Percentiles rank a stretch among this genome's conserved stretches.
Evolutionary conservation across 2,329 filamentous ascomycete species (phyloP).

Genomic region (Hysterium pulicare): DNA sequence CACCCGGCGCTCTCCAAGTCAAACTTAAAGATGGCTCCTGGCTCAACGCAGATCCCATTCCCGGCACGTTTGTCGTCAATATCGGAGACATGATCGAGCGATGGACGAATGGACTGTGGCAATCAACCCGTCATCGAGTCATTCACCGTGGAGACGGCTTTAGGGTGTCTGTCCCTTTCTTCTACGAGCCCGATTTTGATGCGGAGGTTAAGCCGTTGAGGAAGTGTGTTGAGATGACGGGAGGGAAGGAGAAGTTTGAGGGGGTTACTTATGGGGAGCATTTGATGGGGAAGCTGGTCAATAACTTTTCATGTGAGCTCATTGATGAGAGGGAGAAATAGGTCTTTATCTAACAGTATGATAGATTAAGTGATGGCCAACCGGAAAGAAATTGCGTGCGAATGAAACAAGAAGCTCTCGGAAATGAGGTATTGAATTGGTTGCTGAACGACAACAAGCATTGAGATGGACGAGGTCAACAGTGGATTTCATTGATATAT

Average conservation of each 20-base stretch:
- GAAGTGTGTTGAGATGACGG: slow-evolving; percentile 35
- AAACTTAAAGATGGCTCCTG: slow-evolving; percentile 41
- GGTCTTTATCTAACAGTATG: neutral
- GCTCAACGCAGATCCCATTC: slow-evolving; percentile 44
- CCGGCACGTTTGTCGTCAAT: slow-evolving; percentile 48
- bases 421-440: neutral
- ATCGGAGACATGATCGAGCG: slow-evolving; percentile 50
- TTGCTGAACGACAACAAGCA: neutral
- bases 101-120: slow-evolving; percentile 45
- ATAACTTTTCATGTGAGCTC: slow-evolving; percentile 34
- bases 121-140: slow-evolving; percentile 45
- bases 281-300: slow-evolving; percentile 40
- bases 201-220: slow-evolving; percentile 37
- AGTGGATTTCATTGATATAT: neutral
- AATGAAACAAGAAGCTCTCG: neutral
- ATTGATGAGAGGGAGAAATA: neutral
- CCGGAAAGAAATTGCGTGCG: neutral
- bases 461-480: neutral
- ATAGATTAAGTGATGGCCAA: neutral
- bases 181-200: slow-evolving; percentile 47
- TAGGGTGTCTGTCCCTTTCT: slow-evolving; percentile 47
- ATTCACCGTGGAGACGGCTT: slow-evolving; percentile 40
- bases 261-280: slow-evolving; percentile 42
- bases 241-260: slow-evolving; percentile 26
- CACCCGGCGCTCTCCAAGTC: slow-evolving; percentile 43